These are phyloP conservation scores for Allantophomopsis cytisporea DNA, from an alignment of 2,329 filamentous ascomycete genomes.

Conservation along the genomic window DNA sequence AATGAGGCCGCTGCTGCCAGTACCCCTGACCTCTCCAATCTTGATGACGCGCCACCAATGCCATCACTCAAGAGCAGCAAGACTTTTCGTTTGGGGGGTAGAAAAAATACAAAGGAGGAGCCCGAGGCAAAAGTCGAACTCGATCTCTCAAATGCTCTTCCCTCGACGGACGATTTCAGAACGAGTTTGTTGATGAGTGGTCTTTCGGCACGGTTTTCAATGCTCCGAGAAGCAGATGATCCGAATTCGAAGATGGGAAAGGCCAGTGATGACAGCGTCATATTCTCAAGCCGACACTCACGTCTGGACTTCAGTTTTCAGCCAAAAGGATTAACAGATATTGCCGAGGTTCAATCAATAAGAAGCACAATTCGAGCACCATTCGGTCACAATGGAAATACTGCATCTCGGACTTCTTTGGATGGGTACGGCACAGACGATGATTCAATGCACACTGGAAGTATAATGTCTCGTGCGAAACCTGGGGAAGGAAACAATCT, in stretches of 20 bases:
- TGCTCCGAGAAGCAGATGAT: slow-evolving; percentile 90
- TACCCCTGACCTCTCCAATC: slow-evolving; percentile 34
- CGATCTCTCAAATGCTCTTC: slow-evolving; percentile 62
- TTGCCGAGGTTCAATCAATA: slow-evolving; percentile 81
- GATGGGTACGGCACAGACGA: slow-evolving; percentile 51
- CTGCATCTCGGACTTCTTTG: slow-evolving; percentile 50
- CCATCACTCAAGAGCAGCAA: slow-evolving; percentile 27
- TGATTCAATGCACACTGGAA: slow-evolving; percentile 43
- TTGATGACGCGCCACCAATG: slow-evolving; percentile 30
- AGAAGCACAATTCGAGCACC: slow-evolving; percentile 45
- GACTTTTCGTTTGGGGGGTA: slow-evolving; percentile 44
- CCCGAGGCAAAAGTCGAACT: slow-evolving; percentile 48
- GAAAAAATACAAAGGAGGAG: slow-evolving; percentile 34
- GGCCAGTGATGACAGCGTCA: slow-evolving; percentile 86
- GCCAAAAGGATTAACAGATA: slow-evolving; percentile 54
- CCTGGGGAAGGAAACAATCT: slow-evolving; percentile 83
- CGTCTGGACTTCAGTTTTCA: slow-evolving; percentile 59
- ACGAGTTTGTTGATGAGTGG: slow-evolving; percentile 95
- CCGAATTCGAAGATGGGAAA: slow-evolving; percentile 82
- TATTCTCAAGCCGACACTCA: slow-evolving; percentile 68
- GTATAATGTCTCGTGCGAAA: slow-evolving; percentile 74
- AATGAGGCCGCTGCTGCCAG: slow-evolving; percentile 35
- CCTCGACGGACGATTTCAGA: slow-evolving; percentile 77
- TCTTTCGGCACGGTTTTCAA: slow-evolving; percentile 88
- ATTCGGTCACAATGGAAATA: slow-evolving; percentile 41